A percentile compares a stretch with the other conserved stretches of the same genome.
phyloP scores from a whole-genome alignment of 371 early-diverging fungal species.

The Conidiobolus incongruus region DNA sequence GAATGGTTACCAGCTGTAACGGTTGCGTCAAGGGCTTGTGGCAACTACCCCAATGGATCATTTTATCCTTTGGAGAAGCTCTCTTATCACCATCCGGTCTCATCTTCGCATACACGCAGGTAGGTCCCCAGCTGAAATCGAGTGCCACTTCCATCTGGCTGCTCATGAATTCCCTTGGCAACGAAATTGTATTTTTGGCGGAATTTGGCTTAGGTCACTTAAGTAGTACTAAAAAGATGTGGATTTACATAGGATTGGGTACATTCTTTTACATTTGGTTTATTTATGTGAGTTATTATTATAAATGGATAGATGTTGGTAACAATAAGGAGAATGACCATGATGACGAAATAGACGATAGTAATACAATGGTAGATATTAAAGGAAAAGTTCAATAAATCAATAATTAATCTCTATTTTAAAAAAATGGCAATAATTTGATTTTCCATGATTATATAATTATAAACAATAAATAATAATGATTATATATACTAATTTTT shows the following conservation, averaged over 20 bases:
- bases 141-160: slow-evolving; percentile 21
- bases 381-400: too few relatives aligned
- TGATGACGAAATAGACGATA: too few relatives aligned
- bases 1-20: slow-evolving; percentile 6
- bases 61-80: slow-evolving; percentile 35
- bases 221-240: not conserved
- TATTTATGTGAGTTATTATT: too few relatives aligned
- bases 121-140: slow-evolving; percentile 19
- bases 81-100: slow-evolving; percentile 35
- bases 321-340: too few relatives aligned
- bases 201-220: not conserved
- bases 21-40: slow-evolving; percentile 14
- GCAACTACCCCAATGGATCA: slow-evolving; percentile 35
- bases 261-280: too few relatives aligned
- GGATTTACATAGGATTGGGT: slow-evolving; percentile 2
- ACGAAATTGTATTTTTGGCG: not conserved
- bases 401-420: too few relatives aligned
- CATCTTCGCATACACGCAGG: slow-evolving; percentile 31
- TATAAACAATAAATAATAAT: too few relatives aligned
- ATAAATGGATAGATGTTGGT: too few relatives aligned
- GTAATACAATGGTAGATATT: too few relatives aligned
- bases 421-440: too few relatives aligned
- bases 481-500: too few relatives aligned
- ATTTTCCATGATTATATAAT: too few relatives aligned
- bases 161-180: slow-evolving; percentile 13